Percentiles rank a stretch among this genome's conserved stretches.
Conservation (phyloP, 2,329 filamentous ascomycete species). For the Fusarium musae region DNA sequence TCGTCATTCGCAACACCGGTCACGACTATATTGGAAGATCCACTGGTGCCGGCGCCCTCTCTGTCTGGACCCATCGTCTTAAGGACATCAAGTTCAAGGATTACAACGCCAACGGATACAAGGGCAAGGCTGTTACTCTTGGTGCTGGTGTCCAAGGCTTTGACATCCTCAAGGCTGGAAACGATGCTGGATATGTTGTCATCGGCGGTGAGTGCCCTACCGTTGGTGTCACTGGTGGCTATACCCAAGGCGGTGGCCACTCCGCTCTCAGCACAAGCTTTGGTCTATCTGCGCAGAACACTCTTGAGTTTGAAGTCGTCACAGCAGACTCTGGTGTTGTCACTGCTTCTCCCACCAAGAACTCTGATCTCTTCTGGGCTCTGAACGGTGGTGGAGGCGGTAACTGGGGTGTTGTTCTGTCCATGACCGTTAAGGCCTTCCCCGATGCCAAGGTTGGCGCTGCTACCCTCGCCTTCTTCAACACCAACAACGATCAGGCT, state of each 20-base stretch:
- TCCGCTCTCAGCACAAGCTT: constrained; percentile 62
- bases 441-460: constrained; percentile 56
- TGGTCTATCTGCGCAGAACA: constrained; percentile 70
- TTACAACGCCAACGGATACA: constrained; percentile 57
- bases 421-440: constrained; percentile 58
- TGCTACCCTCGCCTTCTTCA: constrained; percentile 56
- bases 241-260: constrained; percentile 67
- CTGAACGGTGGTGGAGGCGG: constrained; percentile 68
- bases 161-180: constrained; percentile 59
- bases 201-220: constrained; percentile 66
- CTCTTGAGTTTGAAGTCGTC: constrained; percentile 67
- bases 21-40: constrained; percentile 66
- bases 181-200: constrained; percentile 57
- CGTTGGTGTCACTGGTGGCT: constrained; percentile 67
- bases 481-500: constrained; percentile 46
- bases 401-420: constrained; percentile 67
- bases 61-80: constrained; percentile 56
- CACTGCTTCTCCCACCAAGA: constrained; percentile 57
- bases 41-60: constrained; percentile 60
- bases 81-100: constrained; percentile 56
- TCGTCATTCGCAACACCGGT: constrained; percentile 64
- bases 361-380: constrained; percentile 72
- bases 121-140: constrained; percentile 62
- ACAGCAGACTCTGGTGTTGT: constrained; percentile 61
- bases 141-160: constrained; percentile 64